Evolutionary conservation across 306 rosid species (phyloP), one percentile per base, ranked within the genome.

Genomic region (Castanospermum australe): DNA sequence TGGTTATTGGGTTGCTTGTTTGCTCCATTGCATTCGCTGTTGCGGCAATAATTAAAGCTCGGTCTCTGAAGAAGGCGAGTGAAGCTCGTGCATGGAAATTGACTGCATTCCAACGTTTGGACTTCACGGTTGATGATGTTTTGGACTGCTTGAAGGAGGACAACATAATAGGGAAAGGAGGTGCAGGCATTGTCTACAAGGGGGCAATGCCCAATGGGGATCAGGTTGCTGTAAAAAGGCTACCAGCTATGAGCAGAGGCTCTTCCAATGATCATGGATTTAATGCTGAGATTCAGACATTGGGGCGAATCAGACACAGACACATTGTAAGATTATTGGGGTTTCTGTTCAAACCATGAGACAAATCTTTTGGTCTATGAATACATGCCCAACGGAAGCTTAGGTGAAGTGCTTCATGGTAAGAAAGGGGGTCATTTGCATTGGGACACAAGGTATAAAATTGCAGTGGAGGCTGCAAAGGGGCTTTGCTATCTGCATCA

Each of bases 211-310:
- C 95, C 0, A 90, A 88, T 48, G 92, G 91, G 1, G 82, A 78
- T 15, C 83, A 84, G 24, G 97, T 91, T 48, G 97, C 98, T 5
- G 44, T 85, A 65, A 69, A 88, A 74, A 78, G 97, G 87, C 45
- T 91, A 71, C 89, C 97, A 0, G 95, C 88, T n/a, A 94, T 92
- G 97, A 91, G 94, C 77, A 75, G 98, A 17, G 97, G 97, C 2
- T 92, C 97, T 8, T 91, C 99, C 22, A 95, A 94, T 71, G 97
- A 94, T 65, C 97, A 94, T 76, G 98, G 98, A 0, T 94, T 94
- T 25, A 86, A 88, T 5, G 97, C 97, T 0, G 98, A 94, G 83
- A 92, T 94, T 41, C 94, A 87, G 50, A 94, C 98, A 0, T 50
- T 93, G 13, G 97, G 97, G 7, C 83, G 87, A 48, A 94, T 94